Percentiles rank a stretch among this genome's conserved stretches.
phyloP scores from a whole-genome alignment of 495 filamentous ascomycete genomes.

The Lasiosphaeris hirsuta region DNA sequence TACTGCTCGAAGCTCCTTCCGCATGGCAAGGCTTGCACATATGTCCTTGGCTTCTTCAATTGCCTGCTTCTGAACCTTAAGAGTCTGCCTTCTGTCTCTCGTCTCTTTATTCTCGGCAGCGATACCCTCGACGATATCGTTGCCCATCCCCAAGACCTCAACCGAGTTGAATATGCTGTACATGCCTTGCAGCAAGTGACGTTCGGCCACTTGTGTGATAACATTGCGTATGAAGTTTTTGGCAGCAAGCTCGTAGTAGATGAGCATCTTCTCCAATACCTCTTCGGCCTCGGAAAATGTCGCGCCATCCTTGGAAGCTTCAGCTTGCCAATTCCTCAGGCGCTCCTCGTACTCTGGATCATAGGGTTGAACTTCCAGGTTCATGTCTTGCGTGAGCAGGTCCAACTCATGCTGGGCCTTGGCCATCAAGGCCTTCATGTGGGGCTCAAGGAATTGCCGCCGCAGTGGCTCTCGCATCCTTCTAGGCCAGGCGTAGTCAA shows the following conservation, averaged over 20 bases:
- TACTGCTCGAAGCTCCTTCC: slow-evolving; percentile 35
- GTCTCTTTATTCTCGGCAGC: slow-evolving; percentile 40
- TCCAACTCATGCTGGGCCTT: slow-evolving; percentile 39
- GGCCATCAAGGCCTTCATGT: slow-evolving; percentile 35
- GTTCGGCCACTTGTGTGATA: slow-evolving; percentile 39
- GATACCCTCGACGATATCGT: slow-evolving; percentile 33
- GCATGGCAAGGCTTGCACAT: slow-evolving; percentile 39
- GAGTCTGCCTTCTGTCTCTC: slow-evolving; percentile 27
- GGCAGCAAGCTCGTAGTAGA: slow-evolving; percentile 39
- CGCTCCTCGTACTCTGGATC: slow-evolving; percentile 40
- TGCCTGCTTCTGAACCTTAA: slow-evolving; percentile 35
- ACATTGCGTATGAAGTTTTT: slow-evolving; percentile 38
- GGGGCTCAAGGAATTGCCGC: slow-evolving; percentile 33
- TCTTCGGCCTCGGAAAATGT: slow-evolving; percentile 36
- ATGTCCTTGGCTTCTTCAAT: slow-evolving; percentile 40
- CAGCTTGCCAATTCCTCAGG: slow-evolving; percentile 31
- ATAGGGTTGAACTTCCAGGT: slow-evolving; percentile 42
- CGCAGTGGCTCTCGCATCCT: slow-evolving; percentile 40
- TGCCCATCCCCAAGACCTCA: slow-evolving; percentile 28
- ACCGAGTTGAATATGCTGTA: slow-evolving; percentile 39
- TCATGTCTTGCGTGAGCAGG: slow-evolving; percentile 32
- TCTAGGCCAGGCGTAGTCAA: slow-evolving; percentile 40
- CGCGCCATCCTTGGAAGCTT: slow-evolving; percentile 23
- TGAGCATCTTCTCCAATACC: slow-evolving; percentile 44
- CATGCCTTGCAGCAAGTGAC: slow-evolving; percentile 39